Evolutionary conservation across 2,329 filamentous ascomycete species (phyloP).

Genomic region (Amauroascus niger): DNA sequence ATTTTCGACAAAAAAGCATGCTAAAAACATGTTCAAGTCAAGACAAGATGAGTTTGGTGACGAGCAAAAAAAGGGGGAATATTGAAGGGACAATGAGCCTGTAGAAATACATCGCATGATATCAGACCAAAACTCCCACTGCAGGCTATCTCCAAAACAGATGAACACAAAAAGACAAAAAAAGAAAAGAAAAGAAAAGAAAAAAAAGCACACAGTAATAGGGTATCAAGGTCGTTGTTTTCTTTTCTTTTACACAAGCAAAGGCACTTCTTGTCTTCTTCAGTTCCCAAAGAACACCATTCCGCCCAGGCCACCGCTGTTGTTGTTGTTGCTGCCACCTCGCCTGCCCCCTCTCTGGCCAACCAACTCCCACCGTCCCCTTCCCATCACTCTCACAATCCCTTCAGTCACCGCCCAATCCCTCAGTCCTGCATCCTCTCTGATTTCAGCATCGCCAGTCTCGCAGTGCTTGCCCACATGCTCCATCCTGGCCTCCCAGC

Average conservation of each 20-base stretch:
- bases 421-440: conserved; percentile 33
- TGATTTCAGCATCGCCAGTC: conserved; percentile 38
- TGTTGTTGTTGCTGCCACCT: background rate
- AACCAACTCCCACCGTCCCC: conserved; percentile 4
- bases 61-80: too few species aligned
- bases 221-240: background rate
- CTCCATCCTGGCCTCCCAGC: conserved; percentile 79
- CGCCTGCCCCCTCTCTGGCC: background rate
- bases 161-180: too few species aligned
- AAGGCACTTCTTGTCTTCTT: background rate
- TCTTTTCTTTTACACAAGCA: background rate
- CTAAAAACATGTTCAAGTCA: too few species aligned
- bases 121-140: too few species aligned
- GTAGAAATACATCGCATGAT: too few species aligned
- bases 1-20: too few species aligned
- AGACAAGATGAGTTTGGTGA: too few species aligned
- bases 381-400: conserved; percentile 15
- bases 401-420: conserved; percentile 34
- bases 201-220: too few species aligned
- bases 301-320: background rate
- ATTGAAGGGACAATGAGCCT: too few species aligned
- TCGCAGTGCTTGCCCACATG: conserved; percentile 77
- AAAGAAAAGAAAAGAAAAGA: too few species aligned
- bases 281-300: conserved; percentile 2
- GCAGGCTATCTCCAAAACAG: too few species aligned